Conservation (phyloP, 2,329 filamentous ascomycete genomes). For the Helminthosporium solani region DNA sequence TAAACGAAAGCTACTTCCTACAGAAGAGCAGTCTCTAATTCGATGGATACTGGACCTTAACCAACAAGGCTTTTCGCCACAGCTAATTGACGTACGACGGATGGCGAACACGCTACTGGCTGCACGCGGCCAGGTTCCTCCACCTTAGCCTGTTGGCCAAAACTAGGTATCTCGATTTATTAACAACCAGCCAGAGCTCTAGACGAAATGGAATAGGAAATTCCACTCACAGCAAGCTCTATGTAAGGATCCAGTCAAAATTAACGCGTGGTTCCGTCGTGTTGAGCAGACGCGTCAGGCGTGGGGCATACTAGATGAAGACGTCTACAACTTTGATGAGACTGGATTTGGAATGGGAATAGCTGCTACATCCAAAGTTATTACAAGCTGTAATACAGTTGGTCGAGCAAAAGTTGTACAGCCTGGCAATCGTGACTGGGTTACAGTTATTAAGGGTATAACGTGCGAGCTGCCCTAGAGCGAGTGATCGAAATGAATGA, state of each 20-base stretch:
- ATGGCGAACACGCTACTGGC: slow-evolving; percentile 12
- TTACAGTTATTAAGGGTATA: slow-evolving; percentile 13
- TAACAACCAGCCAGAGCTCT: slow-evolving; percentile 10
- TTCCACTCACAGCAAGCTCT: slow-evolving; percentile 3
- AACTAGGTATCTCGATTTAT: slow-evolving; percentile 13
- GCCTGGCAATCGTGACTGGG: slow-evolving; percentile 10
- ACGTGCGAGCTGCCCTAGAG: too few relatives aligned
- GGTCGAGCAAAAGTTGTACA: slow-evolving; percentile 7
- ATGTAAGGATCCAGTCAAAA: slow-evolving; percentile 7
- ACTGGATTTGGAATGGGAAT: slow-evolving; percentile 33
- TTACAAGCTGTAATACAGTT: slow-evolving; percentile 11
- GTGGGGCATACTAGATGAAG: slow-evolving; percentile 6
- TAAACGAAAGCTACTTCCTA: slow-evolving; percentile 10
- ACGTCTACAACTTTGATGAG: slow-evolving; percentile 26
- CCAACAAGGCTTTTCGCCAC: slow-evolving; percentile 6
- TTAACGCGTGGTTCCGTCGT: slow-evolving; percentile 7
- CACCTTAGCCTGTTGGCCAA: slow-evolving; percentile 4
- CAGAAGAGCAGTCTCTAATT: slow-evolving; percentile 5
- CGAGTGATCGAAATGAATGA: too few relatives aligned
- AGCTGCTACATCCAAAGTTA: slow-evolving; percentile 1
- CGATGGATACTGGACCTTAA: slow-evolving; percentile 11
- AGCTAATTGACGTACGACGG: slow-evolving; percentile 7
- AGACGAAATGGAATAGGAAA: slow-evolving; percentile 11
- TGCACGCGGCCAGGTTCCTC: slow-evolving; percentile 8
- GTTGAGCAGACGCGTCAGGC: slow-evolving; percentile 9